phyloP scores from a whole-genome alignment of 2,329 filamentous ascomycete genomes.

The Colletotrichum sansevieriae region DNA sequence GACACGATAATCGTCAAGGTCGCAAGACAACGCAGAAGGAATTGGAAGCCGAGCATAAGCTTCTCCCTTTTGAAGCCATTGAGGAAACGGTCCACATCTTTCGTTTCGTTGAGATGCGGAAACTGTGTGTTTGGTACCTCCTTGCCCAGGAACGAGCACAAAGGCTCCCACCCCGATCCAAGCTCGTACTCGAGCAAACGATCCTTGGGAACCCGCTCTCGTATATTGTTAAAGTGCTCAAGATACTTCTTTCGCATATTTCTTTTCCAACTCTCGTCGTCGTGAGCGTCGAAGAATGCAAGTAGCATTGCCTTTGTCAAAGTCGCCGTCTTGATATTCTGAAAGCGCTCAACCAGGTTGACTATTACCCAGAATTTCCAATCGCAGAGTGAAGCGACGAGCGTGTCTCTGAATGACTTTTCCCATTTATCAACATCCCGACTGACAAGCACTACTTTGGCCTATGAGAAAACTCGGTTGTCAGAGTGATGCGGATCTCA shows the following conservation, averaged over 20 bases:
- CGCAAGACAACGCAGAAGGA: too few relatives aligned
- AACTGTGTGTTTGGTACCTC: slow-evolving; percentile 50
- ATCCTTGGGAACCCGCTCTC: slow-evolving; percentile 23
- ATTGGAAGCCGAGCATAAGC: not conserved
- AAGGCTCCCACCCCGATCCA: slow-evolving; percentile 55
- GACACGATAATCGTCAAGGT: too few relatives aligned
- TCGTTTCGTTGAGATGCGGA: slow-evolving; percentile 49
- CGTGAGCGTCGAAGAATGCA: not conserved
- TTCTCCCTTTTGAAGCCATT: not conserved
- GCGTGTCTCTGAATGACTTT: slow-evolving; percentile 24
- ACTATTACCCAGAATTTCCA: slow-evolving; percentile 15
- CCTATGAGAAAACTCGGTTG: slow-evolving; percentile 27
- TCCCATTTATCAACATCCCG: slow-evolving; percentile 49
- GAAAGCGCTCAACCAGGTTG: slow-evolving; percentile 5
- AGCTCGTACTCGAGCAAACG: slow-evolving; percentile 52
- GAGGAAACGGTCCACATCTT: not conserved
- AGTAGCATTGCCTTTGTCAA: not conserved
- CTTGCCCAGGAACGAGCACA: slow-evolving; percentile 52
- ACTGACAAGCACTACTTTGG: slow-evolving; percentile 54
- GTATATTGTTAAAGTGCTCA: slow-evolving; percentile 24
- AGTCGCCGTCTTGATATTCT: not conserved
- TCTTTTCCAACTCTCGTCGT: not conserved
- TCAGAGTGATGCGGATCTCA: not conserved
- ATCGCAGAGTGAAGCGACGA: not conserved
- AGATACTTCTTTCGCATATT: slow-evolving; percentile 3